phyloP scores from a whole-genome alignment of 148 eudicot genomes.

The Hydrangea macrophylla region DNA sequence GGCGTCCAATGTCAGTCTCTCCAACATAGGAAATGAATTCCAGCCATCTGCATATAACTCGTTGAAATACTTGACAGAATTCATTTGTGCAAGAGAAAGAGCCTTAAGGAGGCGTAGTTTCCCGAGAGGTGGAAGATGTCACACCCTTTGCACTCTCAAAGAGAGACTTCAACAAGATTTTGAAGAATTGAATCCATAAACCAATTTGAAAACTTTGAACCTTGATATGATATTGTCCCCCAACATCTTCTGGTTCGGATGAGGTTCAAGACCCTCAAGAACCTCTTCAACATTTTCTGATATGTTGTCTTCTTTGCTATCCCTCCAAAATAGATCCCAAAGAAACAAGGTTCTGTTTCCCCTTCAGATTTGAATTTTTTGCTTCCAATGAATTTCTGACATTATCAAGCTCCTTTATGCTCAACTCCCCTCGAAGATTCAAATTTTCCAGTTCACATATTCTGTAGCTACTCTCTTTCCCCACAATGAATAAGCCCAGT shows the following conservation, averaged over 20 bases:
- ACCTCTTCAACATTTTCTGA: background rate
- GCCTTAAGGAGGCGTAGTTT: background rate
- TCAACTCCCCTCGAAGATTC: constrained; percentile 3
- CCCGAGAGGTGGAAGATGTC: background rate
- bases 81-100: background rate
- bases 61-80: background rate
- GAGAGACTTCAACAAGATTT: constrained; percentile 3
- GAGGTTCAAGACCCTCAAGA: constrained; percentile 9
- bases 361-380: background rate
- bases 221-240: background rate
- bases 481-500: constrained; percentile 1
- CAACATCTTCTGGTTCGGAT: constrained; percentile 2
- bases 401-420: background rate
- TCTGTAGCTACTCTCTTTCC: background rate
- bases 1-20: background rate
- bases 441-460: constrained; percentile 1
- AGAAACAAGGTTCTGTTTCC: background rate
- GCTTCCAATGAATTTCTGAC: constrained; percentile 3
- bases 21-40: background rate
- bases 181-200: background rate
- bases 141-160: background rate
- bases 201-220: constrained; percentile 7
- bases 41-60: background rate
- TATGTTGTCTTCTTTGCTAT: background rate
- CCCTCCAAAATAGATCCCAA: background rate